These are phyloP conservation scores for Sclerotinia spermophila DNA, from an alignment of 2,329 filamentous ascomycete species.

Conservation along the genomic window DNA sequence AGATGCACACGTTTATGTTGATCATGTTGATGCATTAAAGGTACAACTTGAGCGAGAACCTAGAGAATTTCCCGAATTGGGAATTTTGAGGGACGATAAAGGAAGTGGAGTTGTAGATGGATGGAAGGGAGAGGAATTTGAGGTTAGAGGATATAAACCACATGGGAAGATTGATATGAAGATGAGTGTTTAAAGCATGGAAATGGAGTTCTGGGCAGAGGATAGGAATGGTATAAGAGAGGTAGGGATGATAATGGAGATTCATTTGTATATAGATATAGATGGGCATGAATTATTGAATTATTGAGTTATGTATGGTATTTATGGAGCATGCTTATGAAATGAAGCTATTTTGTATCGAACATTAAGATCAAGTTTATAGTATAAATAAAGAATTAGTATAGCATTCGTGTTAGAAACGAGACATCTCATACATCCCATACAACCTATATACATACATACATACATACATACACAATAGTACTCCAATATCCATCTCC, in stretches of 20 bases:
- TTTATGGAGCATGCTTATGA: not conserved
- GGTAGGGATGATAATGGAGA: not conserved
- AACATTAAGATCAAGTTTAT: not conserved
- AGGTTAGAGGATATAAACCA: slow-evolving; percentile 81
- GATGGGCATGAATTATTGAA: not conserved
- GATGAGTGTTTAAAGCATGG: slow-evolving; percentile 69
- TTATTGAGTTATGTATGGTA: too few relatives aligned
- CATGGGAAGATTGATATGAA: slow-evolving; percentile 96
- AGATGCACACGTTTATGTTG: slow-evolving; percentile 92
- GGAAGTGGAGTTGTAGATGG: slow-evolving; percentile 71
- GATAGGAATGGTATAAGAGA: not conserved
- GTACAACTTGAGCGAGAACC: slow-evolving; percentile 79
- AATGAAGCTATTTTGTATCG: not conserved
- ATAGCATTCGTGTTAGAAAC: not conserved
- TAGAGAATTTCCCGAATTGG: slow-evolving; percentile 72
- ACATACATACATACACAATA: too few relatives aligned
- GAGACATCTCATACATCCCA: not conserved
- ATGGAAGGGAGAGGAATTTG: slow-evolving; percentile 85
- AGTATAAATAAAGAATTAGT: not conserved
- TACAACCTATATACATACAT: not conserved
- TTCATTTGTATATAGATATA: not conserved
- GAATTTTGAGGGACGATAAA: slow-evolving; percentile 63
- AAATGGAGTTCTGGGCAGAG: not conserved
- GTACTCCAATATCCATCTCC: too few relatives aligned
- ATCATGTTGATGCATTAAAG: slow-evolving; percentile 85